A percentile compares a stretch with the other conserved stretches of the same genome.
phyloP scores from a whole-genome alignment of 129 eudicot genomes.

The Artemisia argyi region DNA sequence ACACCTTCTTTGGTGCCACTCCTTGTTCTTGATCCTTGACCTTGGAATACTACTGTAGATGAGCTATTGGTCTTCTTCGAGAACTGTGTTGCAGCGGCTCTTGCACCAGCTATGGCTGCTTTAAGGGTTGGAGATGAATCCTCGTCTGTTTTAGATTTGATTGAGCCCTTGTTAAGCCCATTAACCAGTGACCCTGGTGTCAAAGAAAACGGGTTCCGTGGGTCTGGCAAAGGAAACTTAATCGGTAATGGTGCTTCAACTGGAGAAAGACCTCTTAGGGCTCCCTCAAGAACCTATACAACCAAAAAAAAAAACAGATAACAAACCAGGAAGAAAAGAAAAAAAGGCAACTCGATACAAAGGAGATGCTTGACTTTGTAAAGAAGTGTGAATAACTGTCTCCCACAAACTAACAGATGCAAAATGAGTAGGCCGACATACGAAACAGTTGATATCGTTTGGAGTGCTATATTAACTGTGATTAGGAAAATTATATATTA shows the following conservation, averaged over 20 bases:
- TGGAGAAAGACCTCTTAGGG: constrained; percentile 72
- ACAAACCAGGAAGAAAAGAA: background rate
- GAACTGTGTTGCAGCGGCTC: constrained; percentile 77
- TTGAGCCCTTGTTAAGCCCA: constrained; percentile 27
- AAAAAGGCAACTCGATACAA: background rate
- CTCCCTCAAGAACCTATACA: constrained; percentile 79
- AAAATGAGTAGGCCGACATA: background rate
- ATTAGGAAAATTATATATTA: background rate
- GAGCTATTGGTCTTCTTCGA: constrained; percentile 43
- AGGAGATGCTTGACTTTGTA: background rate
- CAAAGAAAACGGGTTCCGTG: constrained; percentile 52
- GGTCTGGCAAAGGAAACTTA: constrained; percentile 77
- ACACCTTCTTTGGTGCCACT: constrained; percentile 23
- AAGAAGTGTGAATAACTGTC: background rate
- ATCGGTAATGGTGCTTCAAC: constrained; percentile 52
- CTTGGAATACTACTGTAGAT: constrained; percentile 25
- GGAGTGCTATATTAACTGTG: background rate
- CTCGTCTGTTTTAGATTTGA: constrained; percentile 13
- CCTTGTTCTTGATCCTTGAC: constrained; percentile 54
- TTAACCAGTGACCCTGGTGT: constrained; percentile 66
- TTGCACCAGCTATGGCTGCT: constrained; percentile 85
- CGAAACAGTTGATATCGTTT: too few relatives aligned
- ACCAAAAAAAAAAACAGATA: background rate
- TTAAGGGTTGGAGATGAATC: constrained; percentile 49
- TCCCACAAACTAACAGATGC: background rate